Percentiles rank a stretch among this genome's conserved stretches.
Conservation (phyloP, 2,329 filamentous ascomycete species). For the Fusarium marasasianum region DNA sequence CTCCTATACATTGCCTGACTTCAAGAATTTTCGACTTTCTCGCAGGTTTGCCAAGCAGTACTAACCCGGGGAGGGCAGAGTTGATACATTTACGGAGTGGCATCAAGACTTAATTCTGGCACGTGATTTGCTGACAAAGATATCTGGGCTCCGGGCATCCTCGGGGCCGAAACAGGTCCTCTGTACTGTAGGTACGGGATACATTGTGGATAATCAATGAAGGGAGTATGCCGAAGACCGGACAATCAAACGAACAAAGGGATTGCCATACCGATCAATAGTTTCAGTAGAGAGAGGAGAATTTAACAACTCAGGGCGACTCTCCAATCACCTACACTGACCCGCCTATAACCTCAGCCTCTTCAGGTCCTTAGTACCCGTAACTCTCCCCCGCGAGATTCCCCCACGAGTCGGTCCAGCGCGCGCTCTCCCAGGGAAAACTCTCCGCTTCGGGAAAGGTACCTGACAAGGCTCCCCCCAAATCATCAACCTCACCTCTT, state of each 20-base stretch:
- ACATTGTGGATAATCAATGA: conserved; percentile 28
- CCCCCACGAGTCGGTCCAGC: conserved; percentile 28
- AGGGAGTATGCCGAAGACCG: conserved; percentile 1
- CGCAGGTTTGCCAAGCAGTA: background rate
- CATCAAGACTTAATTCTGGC: background rate
- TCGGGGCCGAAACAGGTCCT: conserved; percentile 24
- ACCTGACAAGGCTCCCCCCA: conserved; percentile 50
- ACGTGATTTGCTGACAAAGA: conserved; percentile 37
- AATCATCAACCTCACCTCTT: conserved; percentile 66
- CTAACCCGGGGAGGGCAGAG: no score
- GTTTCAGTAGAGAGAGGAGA: background rate
- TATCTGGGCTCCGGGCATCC: background rate
- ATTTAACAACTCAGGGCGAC: background rate
- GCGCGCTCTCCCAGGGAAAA: conserved; percentile 44
- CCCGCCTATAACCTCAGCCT: conserved; percentile 16
- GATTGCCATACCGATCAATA: background rate
- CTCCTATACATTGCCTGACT: background rate
- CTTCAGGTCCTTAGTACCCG: conserved; percentile 36
- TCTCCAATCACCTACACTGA: background rate
- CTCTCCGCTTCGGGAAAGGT: conserved; percentile 54
- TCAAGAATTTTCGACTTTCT: background rate
- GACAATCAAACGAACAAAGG: background rate
- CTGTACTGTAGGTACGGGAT: conserved; percentile 32
- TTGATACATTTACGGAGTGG: no score
- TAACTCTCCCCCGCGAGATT: conserved; percentile 25